Base-by-base conservation (phyloP, 495 filamentous ascomycete species). In the Tirmania nivea region DNA sequence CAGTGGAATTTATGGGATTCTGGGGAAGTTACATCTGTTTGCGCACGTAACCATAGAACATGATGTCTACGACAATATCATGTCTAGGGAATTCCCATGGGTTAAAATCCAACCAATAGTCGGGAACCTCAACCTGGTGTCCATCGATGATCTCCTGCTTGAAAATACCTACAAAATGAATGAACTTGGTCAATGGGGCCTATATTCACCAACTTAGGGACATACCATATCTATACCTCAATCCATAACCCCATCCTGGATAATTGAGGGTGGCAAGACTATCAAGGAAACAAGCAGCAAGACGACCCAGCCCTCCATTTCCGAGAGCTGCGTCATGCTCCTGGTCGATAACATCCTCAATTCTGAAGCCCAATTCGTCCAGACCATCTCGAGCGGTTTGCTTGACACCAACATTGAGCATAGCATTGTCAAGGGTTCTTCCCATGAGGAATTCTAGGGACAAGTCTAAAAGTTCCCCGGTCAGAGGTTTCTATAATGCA, bases 91-190 rank as follows among this genome's bases (percentile, higher is more conserved):
- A 96, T 63, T 97, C 90, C 90, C 90, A 97, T 7, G 92, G 90
- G 72, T 96, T 96, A 66, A 95, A 94, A 63, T 96, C 90, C 34
- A 97, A 77, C 90, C 90, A 97, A 69, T 97, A 97, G 67, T 97
- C 90, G 19, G 90, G 90, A 49, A 96, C 80, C 61, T 97, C 90
- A 50, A 96, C 84, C 67, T 97, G 90, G 63, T 94, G 96, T 16
- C 90, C 90, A 63, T 96, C 81, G 50, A 95, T 77, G 59, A 97
- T 94, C 71, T 97, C 89, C 70, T 97, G 90, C 71, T 95, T 94
- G 78, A 97, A 97, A 64, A 97, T 97, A 45, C 39, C 39, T 45
- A 19, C 14, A 19, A 45, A 31, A 31, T 31, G 2, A 31, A 31
- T 31, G 25, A 31, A 7, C 25, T 31, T 7, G 25, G 25, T 31